Evolutionary conservation across 2,329 filamentous ascomycete species (phyloP).

Genomic region (Metarhizium anisopliae): DNA sequence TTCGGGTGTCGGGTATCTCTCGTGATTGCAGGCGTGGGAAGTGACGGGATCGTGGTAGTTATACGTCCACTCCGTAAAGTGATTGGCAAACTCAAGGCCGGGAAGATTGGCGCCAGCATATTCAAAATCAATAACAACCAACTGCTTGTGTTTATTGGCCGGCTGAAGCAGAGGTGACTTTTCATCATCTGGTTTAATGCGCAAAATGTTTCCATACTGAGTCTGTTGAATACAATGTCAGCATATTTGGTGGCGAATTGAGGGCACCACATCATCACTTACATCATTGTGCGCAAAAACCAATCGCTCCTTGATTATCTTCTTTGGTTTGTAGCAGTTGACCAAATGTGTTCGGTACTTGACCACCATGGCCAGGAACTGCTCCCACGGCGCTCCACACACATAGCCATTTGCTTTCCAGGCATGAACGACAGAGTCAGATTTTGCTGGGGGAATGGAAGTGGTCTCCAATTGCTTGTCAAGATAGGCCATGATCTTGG

Average conservation of each 20-base stretch:
- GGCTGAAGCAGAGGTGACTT: conserved; percentile 83
- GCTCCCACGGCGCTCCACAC: conserved; percentile 74
- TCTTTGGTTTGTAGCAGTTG: conserved; percentile 57
- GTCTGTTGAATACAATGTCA: conserved; percentile 46
- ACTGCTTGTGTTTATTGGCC: conserved; percentile 88
- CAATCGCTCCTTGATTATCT: conserved; percentile 62
- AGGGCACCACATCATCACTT: conserved; percentile 25
- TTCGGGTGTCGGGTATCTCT: conserved; percentile 65
- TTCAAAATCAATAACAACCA: conserved; percentile 97
- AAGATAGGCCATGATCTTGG: conserved; percentile 46
- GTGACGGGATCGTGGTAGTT: conserved; percentile 74
- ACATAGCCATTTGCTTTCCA: conserved; percentile 69
- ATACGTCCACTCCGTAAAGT: conserved; percentile 98
- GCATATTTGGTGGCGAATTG: neutral
- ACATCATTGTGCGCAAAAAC: conserved; percentile 98
- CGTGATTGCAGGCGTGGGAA: conserved; percentile 59
- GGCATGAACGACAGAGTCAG: conserved; percentile 25
- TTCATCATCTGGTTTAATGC: conserved; percentile 55
- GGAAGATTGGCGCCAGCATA: conserved; percentile 85
- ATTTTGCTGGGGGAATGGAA: conserved; percentile 9
- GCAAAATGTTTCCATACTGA: conserved; percentile 96
- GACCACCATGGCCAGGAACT: conserved; percentile 65
- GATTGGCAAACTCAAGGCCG: conserved; percentile 91
- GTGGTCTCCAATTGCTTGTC: conserved; percentile 49
- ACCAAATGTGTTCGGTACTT: conserved; percentile 71